A percentile compares a stretch with the other conserved stretches of the same genome.
Conservation (phyloP, 345 rosid genomes). For the Balakata baccata region DNA sequence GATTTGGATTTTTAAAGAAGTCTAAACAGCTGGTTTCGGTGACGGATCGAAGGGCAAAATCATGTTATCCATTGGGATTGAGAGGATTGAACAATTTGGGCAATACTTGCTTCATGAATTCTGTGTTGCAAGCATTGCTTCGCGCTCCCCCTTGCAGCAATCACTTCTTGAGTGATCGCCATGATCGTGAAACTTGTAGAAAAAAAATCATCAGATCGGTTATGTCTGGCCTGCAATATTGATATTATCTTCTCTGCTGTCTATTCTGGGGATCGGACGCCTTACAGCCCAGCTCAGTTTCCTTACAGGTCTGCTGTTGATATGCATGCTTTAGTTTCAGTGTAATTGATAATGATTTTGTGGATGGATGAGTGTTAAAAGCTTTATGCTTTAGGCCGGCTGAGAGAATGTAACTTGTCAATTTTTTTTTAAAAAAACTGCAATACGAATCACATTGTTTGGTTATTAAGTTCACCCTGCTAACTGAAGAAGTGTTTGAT, state of each 20-base stretch:
- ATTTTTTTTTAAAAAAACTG: neutral
- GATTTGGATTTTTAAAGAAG: conserved; percentile 51
- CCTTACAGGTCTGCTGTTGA: conserved; percentile 32
- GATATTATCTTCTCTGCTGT: conserved; percentile 23
- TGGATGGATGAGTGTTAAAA: conserved; percentile 7
- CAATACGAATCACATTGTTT: too few relatives aligned
- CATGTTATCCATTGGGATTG: conserved; percentile 31
- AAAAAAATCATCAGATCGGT: conserved; percentile 23
- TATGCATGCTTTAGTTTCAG: conserved; percentile 13
- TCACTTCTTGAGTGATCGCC: conserved; percentile 27
- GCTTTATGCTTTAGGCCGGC: conserved; percentile 4
- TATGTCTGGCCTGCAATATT: conserved; percentile 28
- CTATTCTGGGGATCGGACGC: conserved; percentile 29
- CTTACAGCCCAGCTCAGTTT: conserved; percentile 34
- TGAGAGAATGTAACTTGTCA: neutral
- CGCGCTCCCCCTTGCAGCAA: conserved; percentile 30
- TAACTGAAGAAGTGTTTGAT: too few relatives aligned
- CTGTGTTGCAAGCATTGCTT: conserved; percentile 33
- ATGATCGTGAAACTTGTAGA: conserved; percentile 25
- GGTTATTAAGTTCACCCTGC: too few relatives aligned
- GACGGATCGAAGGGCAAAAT: conserved; percentile 27
- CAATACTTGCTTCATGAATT: conserved; percentile 34
- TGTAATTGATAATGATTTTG: neutral
- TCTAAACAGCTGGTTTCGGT: conserved; percentile 30
- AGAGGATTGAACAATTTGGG: conserved; percentile 36